Conservation (phyloP, 257 asterid species). For the Penstemon newberryi region DNA sequence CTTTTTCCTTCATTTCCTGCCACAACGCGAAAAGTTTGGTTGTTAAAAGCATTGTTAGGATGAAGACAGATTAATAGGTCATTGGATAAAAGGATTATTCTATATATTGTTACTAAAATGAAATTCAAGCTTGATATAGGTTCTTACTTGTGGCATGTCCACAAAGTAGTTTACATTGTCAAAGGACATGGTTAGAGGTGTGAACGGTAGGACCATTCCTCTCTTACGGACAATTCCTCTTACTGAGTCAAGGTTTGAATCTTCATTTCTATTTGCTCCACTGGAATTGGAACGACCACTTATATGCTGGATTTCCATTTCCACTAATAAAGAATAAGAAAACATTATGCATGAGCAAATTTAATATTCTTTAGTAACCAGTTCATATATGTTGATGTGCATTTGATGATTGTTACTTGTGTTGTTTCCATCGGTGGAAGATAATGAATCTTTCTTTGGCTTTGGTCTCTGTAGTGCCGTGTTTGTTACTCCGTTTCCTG, state of each 20-base stretch:
- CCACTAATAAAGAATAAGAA: slow-evolving; percentile 47
- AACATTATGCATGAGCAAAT: slow-evolving; percentile 15
- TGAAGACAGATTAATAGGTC: too few species aligned
- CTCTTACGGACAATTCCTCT: slow-evolving; percentile 49
- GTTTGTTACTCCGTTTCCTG: slow-evolving; percentile 36
- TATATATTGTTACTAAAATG: not conserved
- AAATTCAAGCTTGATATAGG: not conserved
- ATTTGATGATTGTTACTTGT: slow-evolving; percentile 42
- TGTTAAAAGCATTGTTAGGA: not conserved
- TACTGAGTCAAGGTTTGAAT: slow-evolving; percentile 31
- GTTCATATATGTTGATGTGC: not conserved
- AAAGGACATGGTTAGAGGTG: slow-evolving; percentile 69
- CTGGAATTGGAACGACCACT: slow-evolving; percentile 40
- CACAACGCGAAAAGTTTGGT: not conserved
- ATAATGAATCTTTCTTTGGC: slow-evolving; percentile 49
- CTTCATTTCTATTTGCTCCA: slow-evolving; percentile 29
- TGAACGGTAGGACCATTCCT: slow-evolving; percentile 80
- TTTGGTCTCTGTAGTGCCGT: slow-evolving; percentile 38
- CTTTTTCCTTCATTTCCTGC: slow-evolving; percentile 77
- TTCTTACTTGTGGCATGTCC: slow-evolving; percentile 68
- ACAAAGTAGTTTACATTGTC: slow-evolving; percentile 64
- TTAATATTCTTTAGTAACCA: not conserved
- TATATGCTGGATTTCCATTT: slow-evolving; percentile 57
- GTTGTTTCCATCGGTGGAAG: slow-evolving; percentile 51
- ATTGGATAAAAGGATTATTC: not conserved